Evolutionary conservation across 768 basidiomycete species (phyloP), one percentile per base, ranked within the genome.

Genomic region (Naganishia onofrii): DNA sequence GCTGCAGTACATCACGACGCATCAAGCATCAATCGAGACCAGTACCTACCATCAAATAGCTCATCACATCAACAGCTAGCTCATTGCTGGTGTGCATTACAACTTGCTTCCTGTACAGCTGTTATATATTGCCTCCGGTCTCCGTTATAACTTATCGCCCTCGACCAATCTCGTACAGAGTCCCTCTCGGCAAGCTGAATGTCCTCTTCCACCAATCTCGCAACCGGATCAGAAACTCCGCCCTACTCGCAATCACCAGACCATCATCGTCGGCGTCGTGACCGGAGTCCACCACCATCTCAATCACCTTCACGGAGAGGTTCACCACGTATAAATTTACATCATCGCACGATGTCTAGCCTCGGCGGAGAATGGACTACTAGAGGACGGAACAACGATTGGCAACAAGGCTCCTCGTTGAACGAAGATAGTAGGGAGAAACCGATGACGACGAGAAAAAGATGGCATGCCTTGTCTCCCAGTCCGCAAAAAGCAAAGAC

Each of bases 231-330:
- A 21, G 60, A 46, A 42, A 10, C 60, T 12, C 38, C 36, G 12
- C 60, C 17, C 7, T 44, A 63, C 29, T 3, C 42, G 15, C 60
- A 44, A 29, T 42, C 38, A 42, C 42, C n/a, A 34, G 60, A 63
- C n/a, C 60, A 63, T 19, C 38, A 63, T 44, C 60, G 60, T 13
- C 60, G 60, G 26, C 38, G 42, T 42, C 60, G 38, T n/a, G 42
- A 44, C 21, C 38, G 21, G 8, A 63, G 60, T 46, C 60, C 60
- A 44, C 60, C 60, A 29, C 60, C 60, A 29, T 19, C 36, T 13
- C n/a, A 31, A 31, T 17, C 23, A 21, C 19, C 21, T 32, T 34
- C 26, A 26, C 38, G 29, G 28, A 26, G 38, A 44, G 9, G 15
- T 26, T 26, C 60, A 26, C 60, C n/a, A 6, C 21, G 23, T 23